A percentile compares a stretch with the other conserved stretches of the same genome.
phyloP scores from a whole-genome alignment of 2,329 filamentous ascomycete species.

The Aspergillus terreus region DNA sequence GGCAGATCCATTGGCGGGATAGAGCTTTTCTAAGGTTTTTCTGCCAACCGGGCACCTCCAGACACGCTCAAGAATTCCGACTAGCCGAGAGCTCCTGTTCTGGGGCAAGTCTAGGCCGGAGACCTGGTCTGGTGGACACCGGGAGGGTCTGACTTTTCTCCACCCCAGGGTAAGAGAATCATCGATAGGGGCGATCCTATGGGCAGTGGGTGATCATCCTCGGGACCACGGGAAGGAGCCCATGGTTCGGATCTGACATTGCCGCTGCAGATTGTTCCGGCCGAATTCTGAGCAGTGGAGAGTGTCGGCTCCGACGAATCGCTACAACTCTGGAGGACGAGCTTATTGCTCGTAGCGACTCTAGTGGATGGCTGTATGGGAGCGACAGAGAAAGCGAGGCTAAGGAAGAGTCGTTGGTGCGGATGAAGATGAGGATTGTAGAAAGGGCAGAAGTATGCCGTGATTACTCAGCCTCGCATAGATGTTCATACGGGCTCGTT shows the following conservation, averaged over 20 bases:
- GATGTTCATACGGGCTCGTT: too few species aligned
- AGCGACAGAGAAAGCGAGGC: too few species aligned
- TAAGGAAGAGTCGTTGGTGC: too few species aligned
- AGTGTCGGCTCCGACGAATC: neutral
- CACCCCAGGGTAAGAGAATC: conserved; percentile 9
- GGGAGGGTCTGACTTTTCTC: neutral
- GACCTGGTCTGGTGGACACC: neutral
- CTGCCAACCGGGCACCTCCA: neutral
- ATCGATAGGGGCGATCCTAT: conserved; percentile 4
- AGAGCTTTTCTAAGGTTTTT: neutral
- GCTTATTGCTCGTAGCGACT: too few species aligned
- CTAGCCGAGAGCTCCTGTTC: neutral
- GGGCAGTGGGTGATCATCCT: neutral
- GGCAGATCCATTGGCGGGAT: neutral
- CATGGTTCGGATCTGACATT: conserved; percentile 5
- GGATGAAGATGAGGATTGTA: too few species aligned
- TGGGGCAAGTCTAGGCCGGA: conserved; percentile 4
- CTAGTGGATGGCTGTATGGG: too few species aligned
- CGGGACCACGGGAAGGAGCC: conserved; percentile 6
- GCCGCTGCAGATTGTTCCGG: neutral
- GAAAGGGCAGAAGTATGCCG: too few species aligned
- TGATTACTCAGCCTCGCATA: too few species aligned
- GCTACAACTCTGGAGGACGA: neutral
- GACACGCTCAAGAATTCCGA: neutral
- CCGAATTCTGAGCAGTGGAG: neutral